A percentile compares a stretch with the other conserved stretches of the same genome.
Conservation (phyloP, 352 stramenopile genomes). For the Phytophthora citrophthora region DNA sequence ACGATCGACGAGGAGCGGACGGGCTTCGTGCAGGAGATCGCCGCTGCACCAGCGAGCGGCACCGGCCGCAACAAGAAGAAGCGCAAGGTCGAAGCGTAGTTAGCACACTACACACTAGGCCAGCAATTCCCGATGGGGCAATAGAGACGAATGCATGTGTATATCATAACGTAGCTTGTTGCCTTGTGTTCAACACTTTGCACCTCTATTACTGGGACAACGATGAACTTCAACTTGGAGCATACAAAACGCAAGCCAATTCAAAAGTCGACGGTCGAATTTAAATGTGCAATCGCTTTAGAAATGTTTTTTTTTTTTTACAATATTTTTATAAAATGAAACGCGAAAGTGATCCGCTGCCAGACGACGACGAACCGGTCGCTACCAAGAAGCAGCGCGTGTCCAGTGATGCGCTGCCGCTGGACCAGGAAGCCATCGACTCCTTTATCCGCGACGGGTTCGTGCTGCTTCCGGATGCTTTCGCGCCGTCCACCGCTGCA, state of each 20-base stretch:
- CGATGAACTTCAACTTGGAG: conserved; percentile 6
- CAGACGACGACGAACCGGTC: background rate
- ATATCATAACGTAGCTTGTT: background rate
- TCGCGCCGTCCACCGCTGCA: conserved; percentile 47
- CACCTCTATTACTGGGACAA: background rate
- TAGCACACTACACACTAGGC: background rate
- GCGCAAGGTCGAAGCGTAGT: conserved; percentile 28
- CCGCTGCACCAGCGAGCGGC: conserved; percentile 28
- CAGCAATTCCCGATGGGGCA: conserved; percentile 2
- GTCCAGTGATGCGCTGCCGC: conserved; percentile 12
- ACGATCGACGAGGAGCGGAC: conserved; percentile 81
- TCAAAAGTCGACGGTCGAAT: background rate
- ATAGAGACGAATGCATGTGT: conserved; percentile 22
- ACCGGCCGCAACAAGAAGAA: conserved; percentile 67
- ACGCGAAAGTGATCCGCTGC: background rate
- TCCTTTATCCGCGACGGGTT: conserved; percentile 76
- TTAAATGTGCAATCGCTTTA: background rate
- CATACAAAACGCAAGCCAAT: conserved; percentile 6
- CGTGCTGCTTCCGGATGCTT: conserved; percentile 64
- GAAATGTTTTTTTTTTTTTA: conserved; percentile 7
- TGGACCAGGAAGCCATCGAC: conserved; percentile 42
- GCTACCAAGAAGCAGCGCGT: conserved; percentile 28
- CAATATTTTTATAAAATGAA: conserved; percentile 27
- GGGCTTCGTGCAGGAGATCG: conserved; percentile 81
- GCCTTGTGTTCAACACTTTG: background rate